These are phyloP conservation scores for Teratosphaeria pseudoeucalypti DNA, from an alignment of 2,329 filamentous ascomycete genomes.

Conservation along the genomic window DNA sequence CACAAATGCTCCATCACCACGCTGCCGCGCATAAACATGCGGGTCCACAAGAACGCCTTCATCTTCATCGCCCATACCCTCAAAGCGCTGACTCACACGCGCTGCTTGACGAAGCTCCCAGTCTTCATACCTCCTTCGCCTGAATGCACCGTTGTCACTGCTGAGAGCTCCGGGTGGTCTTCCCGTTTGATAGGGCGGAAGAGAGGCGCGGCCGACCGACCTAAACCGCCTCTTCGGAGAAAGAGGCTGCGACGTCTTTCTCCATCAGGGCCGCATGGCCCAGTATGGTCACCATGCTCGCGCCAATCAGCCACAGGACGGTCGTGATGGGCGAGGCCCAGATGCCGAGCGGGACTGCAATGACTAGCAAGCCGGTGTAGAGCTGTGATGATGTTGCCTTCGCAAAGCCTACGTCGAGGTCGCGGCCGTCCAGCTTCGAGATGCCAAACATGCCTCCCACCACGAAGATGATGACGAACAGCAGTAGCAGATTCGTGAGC, in stretches of 20 bases:
- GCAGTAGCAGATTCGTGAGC: slow-evolving; percentile 72
- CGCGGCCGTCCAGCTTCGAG: slow-evolving; percentile 76
- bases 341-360: slow-evolving; percentile 76
- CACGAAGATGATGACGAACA: slow-evolving; percentile 88
- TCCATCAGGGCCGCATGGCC: slow-evolving; percentile 95
- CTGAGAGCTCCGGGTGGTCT: slow-evolving; percentile 74
- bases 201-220: slow-evolving; percentile 91
- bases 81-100: slow-evolving; percentile 38
- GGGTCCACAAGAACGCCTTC: slow-evolving; percentile 34
- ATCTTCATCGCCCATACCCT: slow-evolving; percentile 52
- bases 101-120: slow-evolving; percentile 32
- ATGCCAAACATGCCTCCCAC: slow-evolving; percentile 83
- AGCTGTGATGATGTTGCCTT: slow-evolving; percentile 84
- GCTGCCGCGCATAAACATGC: slow-evolving; percentile 23
- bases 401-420: slow-evolving; percentile 75
- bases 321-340: slow-evolving; percentile 76
- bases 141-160: slow-evolving; percentile 43
- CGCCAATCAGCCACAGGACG: slow-evolving; percentile 90
- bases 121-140: slow-evolving; percentile 36
- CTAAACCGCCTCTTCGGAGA: slow-evolving; percentile 99
- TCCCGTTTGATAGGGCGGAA: slow-evolving; percentile 85
- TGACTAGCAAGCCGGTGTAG: slow-evolving; percentile 75
- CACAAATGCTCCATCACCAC: slow-evolving; percentile 7
- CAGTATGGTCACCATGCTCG: slow-evolving; percentile 83
- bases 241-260: slow-evolving; percentile 99